Evolutionary conservation across 495 filamentous ascomycete species (phyloP).

Genomic region (Aspergillus ellipticus): DNA sequence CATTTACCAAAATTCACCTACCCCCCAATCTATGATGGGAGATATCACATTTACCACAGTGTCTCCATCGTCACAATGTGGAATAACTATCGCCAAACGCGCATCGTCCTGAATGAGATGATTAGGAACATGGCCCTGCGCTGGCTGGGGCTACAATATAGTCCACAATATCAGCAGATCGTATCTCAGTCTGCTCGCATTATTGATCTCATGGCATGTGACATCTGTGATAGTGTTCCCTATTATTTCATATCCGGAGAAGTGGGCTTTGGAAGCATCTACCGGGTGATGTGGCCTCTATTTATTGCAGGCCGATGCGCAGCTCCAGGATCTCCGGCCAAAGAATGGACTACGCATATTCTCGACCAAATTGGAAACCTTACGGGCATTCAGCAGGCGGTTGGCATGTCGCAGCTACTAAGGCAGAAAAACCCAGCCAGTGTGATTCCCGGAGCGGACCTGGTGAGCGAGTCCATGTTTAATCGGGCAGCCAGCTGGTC

Average conservation of each 20-base stretch:
- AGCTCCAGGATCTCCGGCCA: neutral
- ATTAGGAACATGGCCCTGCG: neutral
- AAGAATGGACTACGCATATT: neutral
- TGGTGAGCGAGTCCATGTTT: neutral
- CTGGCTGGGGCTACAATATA: neutral
- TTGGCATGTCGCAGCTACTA: neutral
- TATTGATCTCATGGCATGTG: neutral
- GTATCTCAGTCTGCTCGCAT: neutral
- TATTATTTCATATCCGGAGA: neutral
- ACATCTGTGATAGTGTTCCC: constrained; percentile 6
- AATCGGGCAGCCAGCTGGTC: neutral
- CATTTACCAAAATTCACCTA: neutral
- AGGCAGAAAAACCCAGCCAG: neutral
- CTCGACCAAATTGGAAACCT: neutral
- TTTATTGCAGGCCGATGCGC: constrained; percentile 3
- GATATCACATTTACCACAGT: constrained; percentile 4
- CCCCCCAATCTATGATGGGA: neutral
- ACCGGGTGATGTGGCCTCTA: constrained; percentile 5
- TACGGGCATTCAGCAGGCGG: neutral
- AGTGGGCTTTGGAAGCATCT: neutral
- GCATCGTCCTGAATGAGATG: neutral
- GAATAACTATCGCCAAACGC: constrained; percentile 2
- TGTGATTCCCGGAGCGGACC: neutral
- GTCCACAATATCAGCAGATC: neutral
- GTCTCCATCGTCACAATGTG: neutral